A percentile compares a stretch with the other conserved stretches of the same genome.
These are phyloP conservation scores for Cercophora scortea DNA, from an alignment of 495 filamentous ascomycete genomes.

Conservation along the genomic window DNA sequence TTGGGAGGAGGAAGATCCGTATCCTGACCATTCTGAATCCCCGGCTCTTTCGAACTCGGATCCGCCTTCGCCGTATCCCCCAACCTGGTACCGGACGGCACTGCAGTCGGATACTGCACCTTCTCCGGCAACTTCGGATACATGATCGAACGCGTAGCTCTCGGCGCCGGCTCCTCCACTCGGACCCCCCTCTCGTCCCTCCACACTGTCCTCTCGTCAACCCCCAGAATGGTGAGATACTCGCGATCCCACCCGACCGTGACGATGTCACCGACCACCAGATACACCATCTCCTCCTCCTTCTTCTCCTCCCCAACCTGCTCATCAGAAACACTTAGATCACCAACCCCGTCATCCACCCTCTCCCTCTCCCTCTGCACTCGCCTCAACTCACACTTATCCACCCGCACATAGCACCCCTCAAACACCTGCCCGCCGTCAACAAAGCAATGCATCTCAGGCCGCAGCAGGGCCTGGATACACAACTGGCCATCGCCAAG, in stretches of 20 bases:
- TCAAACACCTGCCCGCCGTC: constrained; percentile 28
- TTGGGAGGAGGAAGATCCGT: no score
- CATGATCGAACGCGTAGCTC: no score
- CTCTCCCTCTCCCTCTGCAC: not conserved
- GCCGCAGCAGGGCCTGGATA: constrained; percentile 33
- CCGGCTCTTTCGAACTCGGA: no score
- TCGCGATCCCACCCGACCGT: constrained; percentile 32
- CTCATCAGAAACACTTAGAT: not conserved
- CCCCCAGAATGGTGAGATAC: constrained; percentile 16
- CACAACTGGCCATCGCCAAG: constrained; percentile 38
- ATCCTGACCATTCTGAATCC: no score
- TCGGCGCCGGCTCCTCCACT: not conserved
- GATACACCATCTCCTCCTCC: constrained; percentile 22
- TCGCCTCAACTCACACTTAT: constrained; percentile 15
- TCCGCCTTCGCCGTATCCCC: no score
- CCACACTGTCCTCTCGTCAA: not conserved
- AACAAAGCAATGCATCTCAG: constrained; percentile 28
- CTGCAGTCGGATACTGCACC: no score
- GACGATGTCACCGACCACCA: constrained; percentile 31
- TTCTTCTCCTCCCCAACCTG: not conserved
- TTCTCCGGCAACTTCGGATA: no score
- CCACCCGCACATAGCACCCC: constrained; percentile 34
- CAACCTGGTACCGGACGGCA: no score
- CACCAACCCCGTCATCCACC: not conserved
- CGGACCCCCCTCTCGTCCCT: not conserved